Percentiles rank a stretch among this genome's conserved stretches.
These are phyloP conservation scores for Harrya chromipes DNA, from an alignment of 768 basidiomycete species.

Conservation along the genomic window DNA sequence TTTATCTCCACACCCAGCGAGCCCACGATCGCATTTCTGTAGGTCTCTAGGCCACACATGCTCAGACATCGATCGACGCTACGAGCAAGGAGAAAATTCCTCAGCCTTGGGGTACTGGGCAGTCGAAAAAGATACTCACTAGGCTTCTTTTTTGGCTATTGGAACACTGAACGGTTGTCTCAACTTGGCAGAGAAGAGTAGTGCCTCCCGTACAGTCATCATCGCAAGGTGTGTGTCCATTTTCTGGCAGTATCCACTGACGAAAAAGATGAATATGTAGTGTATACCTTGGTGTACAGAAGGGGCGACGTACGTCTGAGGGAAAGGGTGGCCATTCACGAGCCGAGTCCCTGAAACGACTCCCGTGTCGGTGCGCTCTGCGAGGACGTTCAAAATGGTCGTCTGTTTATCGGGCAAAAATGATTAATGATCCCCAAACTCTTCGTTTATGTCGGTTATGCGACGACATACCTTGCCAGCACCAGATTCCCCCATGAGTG, in stretches of 20 bases:
- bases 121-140: slow-evolving; percentile 43
- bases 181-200: slow-evolving; percentile 74
- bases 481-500: slow-evolving; percentile 66
- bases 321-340: slow-evolving; percentile 44
- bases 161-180: slow-evolving; percentile 71
- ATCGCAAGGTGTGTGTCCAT: slow-evolving; percentile 76
- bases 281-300: too few species aligned
- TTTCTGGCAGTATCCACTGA: slow-evolving; percentile 83
- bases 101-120: neutral
- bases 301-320: slow-evolving; percentile 43
- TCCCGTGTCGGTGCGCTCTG: slow-evolving; percentile 37
- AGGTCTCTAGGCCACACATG: slow-evolving; percentile 62
- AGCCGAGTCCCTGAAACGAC: slow-evolving; percentile 41
- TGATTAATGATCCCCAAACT: too few species aligned
- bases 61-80: slow-evolving; percentile 55
- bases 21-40: slow-evolving; percentile 67
- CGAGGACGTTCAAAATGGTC: slow-evolving; percentile 49
- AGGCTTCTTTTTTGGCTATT: slow-evolving; percentile 70
- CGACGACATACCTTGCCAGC: slow-evolving; percentile 40
- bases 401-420: slow-evolving; percentile 29
- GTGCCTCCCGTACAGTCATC: slow-evolving; percentile 75
- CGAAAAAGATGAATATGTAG: too few species aligned
- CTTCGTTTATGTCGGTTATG: too few species aligned
- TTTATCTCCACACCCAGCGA: slow-evolving; percentile 75
- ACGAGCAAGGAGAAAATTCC: neutral